A percentile compares a stretch with the other conserved stretches of the same genome.
Conservation (phyloP, 192 early-diverging fungal genomes). For the Funneliformis geosporum region DNA sequence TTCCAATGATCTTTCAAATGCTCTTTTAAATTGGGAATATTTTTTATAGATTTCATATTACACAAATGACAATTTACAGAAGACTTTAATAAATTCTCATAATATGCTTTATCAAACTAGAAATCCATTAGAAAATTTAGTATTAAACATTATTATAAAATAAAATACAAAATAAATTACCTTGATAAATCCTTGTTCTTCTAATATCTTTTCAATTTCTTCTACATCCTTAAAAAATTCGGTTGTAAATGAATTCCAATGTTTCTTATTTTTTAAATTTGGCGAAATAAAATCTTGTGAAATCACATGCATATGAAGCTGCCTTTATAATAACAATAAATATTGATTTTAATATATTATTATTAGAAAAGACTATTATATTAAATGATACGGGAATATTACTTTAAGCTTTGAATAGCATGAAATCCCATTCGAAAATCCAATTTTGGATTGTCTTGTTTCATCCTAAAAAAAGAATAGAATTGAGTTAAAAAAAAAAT, state of each 20-base stretch:
- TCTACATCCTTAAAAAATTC: constrained; percentile 54
- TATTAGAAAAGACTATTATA: background rate
- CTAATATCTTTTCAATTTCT: constrained; percentile 42
- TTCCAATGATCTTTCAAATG: constrained; percentile 23
- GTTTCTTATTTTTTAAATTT: constrained; percentile 56
- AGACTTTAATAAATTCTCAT: constrained; percentile 7
- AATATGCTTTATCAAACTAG: constrained; percentile 20
- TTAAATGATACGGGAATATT: background rate
- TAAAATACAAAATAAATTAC: constrained; percentile 28
- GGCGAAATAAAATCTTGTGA: constrained; percentile 58
- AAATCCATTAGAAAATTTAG: background rate
- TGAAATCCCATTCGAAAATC: constrained; percentile 64
- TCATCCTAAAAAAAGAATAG: constrained; percentile 17
- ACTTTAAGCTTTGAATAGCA: constrained; percentile 59
- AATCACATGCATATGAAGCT: constrained; percentile 68
- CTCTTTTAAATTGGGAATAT: background rate
- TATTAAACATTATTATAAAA: background rate
- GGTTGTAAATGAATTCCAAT: constrained; percentile 69
- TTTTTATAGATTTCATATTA: background rate
- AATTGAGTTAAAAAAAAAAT: background rate
- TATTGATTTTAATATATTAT: background rate
- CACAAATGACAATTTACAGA: constrained; percentile 24
- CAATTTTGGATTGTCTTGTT: constrained; percentile 30
- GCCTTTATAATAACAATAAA: too few species aligned
- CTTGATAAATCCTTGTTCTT: constrained; percentile 39